phyloP scores from a whole-genome alignment of 805 yeast species.

The Pichia rugopelliculosa region DNA sequence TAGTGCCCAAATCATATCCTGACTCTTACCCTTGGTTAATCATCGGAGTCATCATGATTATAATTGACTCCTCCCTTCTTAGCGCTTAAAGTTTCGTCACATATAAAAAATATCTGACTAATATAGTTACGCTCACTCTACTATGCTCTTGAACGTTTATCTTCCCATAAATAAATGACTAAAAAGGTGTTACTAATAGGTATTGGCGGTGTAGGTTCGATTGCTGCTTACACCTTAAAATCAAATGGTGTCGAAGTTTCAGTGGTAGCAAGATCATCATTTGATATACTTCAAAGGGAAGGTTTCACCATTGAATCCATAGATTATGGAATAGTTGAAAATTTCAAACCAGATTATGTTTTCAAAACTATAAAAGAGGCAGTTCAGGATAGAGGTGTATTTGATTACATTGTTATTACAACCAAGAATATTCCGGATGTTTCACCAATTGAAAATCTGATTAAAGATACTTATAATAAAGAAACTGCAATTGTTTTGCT shows the following conservation, averaged over 20 bases:
- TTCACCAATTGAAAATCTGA: conserved; percentile 34
- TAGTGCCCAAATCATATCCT: no score
- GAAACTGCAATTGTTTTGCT: conserved; percentile 31
- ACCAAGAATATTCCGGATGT: conserved; percentile 66
- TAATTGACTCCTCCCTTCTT: no score
- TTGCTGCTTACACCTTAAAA: conserved; percentile 59
- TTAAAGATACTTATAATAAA: conserved; percentile 21
- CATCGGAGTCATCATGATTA: no score
- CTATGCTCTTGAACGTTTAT: no score
- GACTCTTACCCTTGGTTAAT: no score
- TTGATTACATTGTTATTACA: conserved; percentile 53
- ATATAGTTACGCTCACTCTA: no score
- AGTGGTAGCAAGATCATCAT: conserved; percentile 59
- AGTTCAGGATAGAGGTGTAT: conserved; percentile 29
- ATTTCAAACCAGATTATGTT: conserved; percentile 46
- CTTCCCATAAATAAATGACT: no score
- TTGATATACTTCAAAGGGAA: conserved; percentile 38
- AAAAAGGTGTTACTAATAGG: conserved; percentile 66
- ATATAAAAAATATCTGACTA: no score
- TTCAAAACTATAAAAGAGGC: conserved; percentile 41
- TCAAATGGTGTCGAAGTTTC: conserved; percentile 47
- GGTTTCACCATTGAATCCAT: conserved; percentile 58
- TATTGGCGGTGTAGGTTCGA: conserved; percentile 81
- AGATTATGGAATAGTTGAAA: conserved; percentile 49
- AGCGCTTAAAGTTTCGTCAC: no score